phyloP scores from a whole-genome alignment of 1,284 basidiomycete species.

The Cystobasidium slooffiae region DNA sequence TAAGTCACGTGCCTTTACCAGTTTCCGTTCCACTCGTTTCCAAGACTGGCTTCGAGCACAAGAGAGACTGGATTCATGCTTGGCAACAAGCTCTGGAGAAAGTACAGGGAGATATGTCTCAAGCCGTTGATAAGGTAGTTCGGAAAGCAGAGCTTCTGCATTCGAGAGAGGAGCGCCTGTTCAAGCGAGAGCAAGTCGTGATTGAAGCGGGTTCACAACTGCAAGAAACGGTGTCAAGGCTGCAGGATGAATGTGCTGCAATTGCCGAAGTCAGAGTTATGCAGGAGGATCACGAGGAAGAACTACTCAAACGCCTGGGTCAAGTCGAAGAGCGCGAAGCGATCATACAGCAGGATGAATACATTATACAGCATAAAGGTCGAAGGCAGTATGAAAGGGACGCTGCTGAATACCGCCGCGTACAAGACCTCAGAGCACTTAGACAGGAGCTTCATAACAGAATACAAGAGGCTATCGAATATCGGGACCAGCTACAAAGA shows the following conservation, averaged over 20 bases:
- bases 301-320: slow-evolving; percentile 22
- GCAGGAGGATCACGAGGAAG: slow-evolving; percentile 39
- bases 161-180: not conserved
- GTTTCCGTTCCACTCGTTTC: slow-evolving; percentile 7
- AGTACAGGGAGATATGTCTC: not conserved
- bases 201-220: slow-evolving; percentile 1
- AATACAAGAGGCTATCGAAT: slow-evolving; percentile 1
- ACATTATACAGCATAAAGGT: not conserved
- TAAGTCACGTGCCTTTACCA: not conserved
- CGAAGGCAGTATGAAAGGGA: not conserved
- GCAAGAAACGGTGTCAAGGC: not conserved
- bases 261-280: slow-evolving; percentile 6
- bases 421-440: slow-evolving; percentile 11
- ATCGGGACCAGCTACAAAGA: not conserved
- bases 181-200: not conserved
- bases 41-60: slow-evolving; percentile 11
- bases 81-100: slow-evolving; percentile 10
- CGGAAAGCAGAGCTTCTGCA: not conserved
- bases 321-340: slow-evolving; percentile 19
- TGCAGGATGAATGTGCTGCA: slow-evolving; percentile 7
- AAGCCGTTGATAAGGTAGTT: not conserved
- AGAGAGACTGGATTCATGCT: slow-evolving; percentile 11
- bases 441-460: not conserved
- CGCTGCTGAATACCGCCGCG: not conserved
- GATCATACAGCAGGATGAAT: slow-evolving; percentile 5